A percentile compares a stretch with the other conserved stretches of the same genome.
These are phyloP conservation scores for Geotrichum phurueaensis DNA, from an alignment of 1,139 yeast species.

Conservation along the genomic window DNA sequence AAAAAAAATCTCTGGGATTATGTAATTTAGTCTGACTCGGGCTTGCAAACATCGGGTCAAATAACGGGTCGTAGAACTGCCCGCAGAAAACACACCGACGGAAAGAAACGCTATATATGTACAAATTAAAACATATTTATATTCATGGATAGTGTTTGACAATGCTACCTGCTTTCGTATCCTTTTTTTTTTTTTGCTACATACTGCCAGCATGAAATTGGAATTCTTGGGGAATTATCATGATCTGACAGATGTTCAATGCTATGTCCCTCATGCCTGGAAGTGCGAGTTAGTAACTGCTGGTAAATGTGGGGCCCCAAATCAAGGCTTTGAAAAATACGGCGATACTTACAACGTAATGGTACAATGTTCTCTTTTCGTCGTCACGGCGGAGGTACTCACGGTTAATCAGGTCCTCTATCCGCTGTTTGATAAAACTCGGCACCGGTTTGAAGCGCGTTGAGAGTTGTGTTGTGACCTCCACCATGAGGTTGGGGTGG, in stretches of 20 bases:
- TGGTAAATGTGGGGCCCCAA: neutral
- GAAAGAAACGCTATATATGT: neutral
- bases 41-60: no score
- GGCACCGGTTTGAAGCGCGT: slow-evolving; percentile 67
- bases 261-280: neutral
- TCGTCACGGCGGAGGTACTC: slow-evolving; percentile 77
- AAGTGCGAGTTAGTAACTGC: neutral
- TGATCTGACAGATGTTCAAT: neutral
- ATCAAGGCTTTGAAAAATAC: neutral
- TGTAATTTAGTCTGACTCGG: neutral
- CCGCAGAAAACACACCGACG: neutral
- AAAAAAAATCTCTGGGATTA: neutral
- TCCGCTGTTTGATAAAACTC: slow-evolving; percentile 61
- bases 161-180: neutral
- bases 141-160: no score
- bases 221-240: neutral
- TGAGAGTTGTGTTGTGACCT: slow-evolving; percentile 56
- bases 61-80: neutral
- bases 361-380: slow-evolving; percentile 55
- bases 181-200: neutral
- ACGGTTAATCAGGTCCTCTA: slow-evolving; percentile 75
- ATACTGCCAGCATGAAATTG: neutral
- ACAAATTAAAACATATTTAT: neutral
- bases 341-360: slow-evolving; percentile 48
- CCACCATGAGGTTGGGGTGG: slow-evolving; percentile 63